These are phyloP conservation scores for Tetracladium marchalianum DNA, from an alignment of 495 filamentous ascomycete genomes.

Conservation along the genomic window DNA sequence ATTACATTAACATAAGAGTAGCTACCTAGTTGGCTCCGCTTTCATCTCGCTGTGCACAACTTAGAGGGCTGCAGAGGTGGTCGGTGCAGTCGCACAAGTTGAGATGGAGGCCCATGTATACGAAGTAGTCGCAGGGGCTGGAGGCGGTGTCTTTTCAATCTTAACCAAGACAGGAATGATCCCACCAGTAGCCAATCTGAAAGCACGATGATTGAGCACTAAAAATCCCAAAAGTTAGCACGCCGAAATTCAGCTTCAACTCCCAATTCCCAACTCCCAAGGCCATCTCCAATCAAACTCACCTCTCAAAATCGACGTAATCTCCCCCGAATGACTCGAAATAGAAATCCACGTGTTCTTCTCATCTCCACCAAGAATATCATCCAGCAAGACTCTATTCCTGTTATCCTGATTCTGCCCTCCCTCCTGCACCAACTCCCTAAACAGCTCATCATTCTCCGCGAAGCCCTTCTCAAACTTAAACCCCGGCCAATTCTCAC, in stretches of 20 bases:
- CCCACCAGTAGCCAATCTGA: constrained; percentile 52
- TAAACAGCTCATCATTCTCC: constrained; percentile 53
- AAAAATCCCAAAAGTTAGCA: background rate
- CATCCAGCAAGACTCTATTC: constrained; percentile 45
- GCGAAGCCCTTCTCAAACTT: constrained; percentile 52
- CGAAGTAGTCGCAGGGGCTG: constrained; percentile 1
- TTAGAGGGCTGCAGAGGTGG: background rate
- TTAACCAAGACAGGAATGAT: constrained; percentile 61
- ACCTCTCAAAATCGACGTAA: constrained; percentile 44
- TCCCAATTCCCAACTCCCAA: background rate
- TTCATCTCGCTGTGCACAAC: too few relatives aligned
- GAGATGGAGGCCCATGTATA: constrained; percentile 11
- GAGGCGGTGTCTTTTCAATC: constrained; percentile 23
- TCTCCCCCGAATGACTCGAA: constrained; percentile 61
- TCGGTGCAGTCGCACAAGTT: constrained; percentile 8
- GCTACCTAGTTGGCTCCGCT: too few relatives aligned
- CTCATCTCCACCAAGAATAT: constrained; percentile 49
- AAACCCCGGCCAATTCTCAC: constrained; percentile 45
- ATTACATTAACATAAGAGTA: too few relatives aligned
- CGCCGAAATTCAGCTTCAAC: background rate
- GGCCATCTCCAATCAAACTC: constrained; percentile 1
- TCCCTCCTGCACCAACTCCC: constrained; percentile 42
- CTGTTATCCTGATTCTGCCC: constrained; percentile 43
- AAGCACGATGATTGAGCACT: constrained; percentile 50
- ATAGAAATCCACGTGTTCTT: constrained; percentile 48